phyloP scores from a whole-genome alignment of 495 filamentous ascomycete genomes.

The Thozetella sp. region DNA sequence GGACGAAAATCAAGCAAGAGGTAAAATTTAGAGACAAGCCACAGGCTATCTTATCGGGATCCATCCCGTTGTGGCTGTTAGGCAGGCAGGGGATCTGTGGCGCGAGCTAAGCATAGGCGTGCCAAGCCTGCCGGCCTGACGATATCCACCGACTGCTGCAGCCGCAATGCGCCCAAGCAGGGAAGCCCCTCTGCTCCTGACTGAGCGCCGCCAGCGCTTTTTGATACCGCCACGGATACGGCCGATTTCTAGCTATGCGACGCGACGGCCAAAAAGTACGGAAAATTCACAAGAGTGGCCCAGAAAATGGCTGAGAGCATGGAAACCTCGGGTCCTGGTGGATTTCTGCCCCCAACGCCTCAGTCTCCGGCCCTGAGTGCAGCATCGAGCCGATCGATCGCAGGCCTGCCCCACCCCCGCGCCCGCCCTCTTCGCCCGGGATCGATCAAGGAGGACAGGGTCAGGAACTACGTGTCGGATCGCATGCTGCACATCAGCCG shows the following conservation, averaged over 20 bases:
- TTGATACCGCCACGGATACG: not conserved
- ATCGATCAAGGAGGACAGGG: slow-evolving; percentile 73
- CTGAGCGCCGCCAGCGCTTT: too few species aligned
- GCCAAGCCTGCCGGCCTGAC: too few species aligned
- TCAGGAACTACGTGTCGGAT: slow-evolving; percentile 69
- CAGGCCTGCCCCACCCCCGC: slow-evolving; percentile 64
- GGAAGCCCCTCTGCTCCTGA: not conserved
- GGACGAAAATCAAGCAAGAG: not conserved
- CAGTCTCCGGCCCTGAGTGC: slow-evolving; percentile 58
- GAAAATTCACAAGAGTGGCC: not conserved
- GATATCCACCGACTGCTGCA: too few species aligned
- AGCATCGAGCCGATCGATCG: slow-evolving; percentile 39
- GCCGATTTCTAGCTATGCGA: slow-evolving; percentile 19
- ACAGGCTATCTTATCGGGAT: not conserved
- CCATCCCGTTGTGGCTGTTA: too few species aligned
- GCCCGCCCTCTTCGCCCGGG: slow-evolving; percentile 67
- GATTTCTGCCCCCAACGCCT: slow-evolving; percentile 51
- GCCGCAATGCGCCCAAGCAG: not conserved
- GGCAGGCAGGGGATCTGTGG: not conserved
- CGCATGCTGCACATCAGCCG: slow-evolving; percentile 65
- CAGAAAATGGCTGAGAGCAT: slow-evolving; percentile 36
- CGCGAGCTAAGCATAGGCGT: too few species aligned
- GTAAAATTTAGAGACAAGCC: not conserved
- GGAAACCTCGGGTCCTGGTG: slow-evolving; percentile 29
- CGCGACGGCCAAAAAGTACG: slow-evolving; percentile 9